Evolutionary conservation across 441 rosid genomes (phyloP).

Genomic region (Eruca vesicaria): DNA sequence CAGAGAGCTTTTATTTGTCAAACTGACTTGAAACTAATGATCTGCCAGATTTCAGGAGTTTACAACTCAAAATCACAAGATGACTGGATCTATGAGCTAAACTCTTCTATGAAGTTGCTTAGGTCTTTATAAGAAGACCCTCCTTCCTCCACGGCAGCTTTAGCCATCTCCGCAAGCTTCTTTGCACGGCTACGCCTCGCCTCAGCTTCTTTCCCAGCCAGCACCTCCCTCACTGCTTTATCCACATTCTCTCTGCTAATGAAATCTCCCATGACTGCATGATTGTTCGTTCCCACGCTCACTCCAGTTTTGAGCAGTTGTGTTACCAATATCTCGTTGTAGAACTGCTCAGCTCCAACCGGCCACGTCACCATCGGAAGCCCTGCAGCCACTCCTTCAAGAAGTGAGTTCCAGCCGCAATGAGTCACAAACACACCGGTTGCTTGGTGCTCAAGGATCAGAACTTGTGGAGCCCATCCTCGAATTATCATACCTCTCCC

Average conservation of each 20-base stretch:
- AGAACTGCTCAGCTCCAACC: slow-evolving; percentile 37
- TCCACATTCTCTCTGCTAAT: slow-evolving; percentile 42
- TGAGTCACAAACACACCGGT: slow-evolving; percentile 40
- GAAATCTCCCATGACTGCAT: slow-evolving; percentile 34
- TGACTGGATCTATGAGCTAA: slow-evolving; percentile 17
- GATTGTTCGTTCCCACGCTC: slow-evolving; percentile 34
- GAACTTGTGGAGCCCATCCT: slow-evolving; percentile 43
- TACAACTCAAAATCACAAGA: background rate
- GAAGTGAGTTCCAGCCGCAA: slow-evolving; percentile 47
- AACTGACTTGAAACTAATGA: background rate
- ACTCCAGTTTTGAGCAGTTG: slow-evolving; percentile 37
- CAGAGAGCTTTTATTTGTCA: background rate
- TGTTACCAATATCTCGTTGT: slow-evolving; percentile 40
- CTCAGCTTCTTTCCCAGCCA: slow-evolving; percentile 48
- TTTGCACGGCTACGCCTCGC: slow-evolving; percentile 45
- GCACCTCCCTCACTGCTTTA: slow-evolving; percentile 43
- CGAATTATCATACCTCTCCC: slow-evolving; percentile 35
- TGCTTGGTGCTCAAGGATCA: slow-evolving; percentile 37
- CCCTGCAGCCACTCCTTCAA: slow-evolving; percentile 46
- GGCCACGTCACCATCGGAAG: slow-evolving; percentile 49
- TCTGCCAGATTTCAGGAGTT: background rate
- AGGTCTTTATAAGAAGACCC: slow-evolving; percentile 55
- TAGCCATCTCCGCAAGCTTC: slow-evolving; percentile 41
- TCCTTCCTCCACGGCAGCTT: slow-evolving; percentile 47
- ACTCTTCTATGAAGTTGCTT: slow-evolving; percentile 37